These are phyloP conservation scores for Blastocladiella britannica DNA, from an alignment of 192 early-diverging fungal genomes.

Conservation along the genomic window DNA sequence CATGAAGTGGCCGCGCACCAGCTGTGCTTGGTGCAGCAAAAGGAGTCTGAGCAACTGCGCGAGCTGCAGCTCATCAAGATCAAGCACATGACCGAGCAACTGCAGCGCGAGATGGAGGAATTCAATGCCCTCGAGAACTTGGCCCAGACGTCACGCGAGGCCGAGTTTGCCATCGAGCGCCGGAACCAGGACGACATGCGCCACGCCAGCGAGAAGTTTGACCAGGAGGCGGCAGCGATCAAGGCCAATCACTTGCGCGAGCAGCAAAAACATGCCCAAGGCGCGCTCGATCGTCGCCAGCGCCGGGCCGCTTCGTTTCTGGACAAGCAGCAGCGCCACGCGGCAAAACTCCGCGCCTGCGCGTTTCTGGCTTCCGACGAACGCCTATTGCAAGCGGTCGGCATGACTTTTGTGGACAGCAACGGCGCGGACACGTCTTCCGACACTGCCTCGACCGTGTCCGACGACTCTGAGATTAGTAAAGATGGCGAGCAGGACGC, in stretches of 20 bases:
- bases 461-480: no score
- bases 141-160: conserved; percentile 3
- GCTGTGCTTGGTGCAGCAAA: conserved; percentile 12
- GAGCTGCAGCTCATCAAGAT: conserved; percentile 13
- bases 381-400: not conserved
- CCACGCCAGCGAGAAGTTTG: conserved; percentile 8
- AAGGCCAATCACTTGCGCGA: conserved; percentile 9
- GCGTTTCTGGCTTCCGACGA: conserved; percentile 5
- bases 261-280: conserved; percentile 7
- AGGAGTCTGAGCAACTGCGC: conserved; percentile 13
- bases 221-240: conserved; percentile 5
- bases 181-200: conserved; percentile 8
- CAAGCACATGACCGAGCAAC: conserved; percentile 11
- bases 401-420: no score
- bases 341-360: conserved; percentile 5
- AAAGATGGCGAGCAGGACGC: no score
- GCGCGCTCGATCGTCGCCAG: conserved; percentile 6
- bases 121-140: conserved; percentile 7
- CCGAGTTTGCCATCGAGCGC: conserved; percentile 6
- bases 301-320: conserved; percentile 10
- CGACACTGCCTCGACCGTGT: no score
- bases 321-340: conserved; percentile 9
- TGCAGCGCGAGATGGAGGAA: conserved; percentile 10
- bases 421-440: no score
- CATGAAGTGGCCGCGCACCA: conserved; percentile 9